Evolutionary conservation across 2,329 filamentous ascomycete genomes (phyloP).

Genomic region (Fusarium sp.): DNA sequence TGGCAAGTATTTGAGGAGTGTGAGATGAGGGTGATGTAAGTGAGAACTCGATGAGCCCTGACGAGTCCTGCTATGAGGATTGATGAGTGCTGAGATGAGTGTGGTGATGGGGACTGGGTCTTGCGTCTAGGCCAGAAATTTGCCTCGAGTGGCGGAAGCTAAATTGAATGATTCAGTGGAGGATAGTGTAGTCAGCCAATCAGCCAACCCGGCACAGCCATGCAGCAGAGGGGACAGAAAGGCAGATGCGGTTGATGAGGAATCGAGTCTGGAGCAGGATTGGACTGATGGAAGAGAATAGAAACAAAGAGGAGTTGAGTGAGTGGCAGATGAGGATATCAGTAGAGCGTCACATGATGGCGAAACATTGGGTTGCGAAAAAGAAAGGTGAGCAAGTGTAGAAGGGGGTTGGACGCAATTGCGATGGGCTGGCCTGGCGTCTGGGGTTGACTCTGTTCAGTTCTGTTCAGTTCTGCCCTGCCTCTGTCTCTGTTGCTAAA

Average conservation of each 20-base stretch:
- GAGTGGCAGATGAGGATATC: too few species aligned
- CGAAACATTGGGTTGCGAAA: neutral
- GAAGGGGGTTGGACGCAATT: neutral
- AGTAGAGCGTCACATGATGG: too few species aligned
- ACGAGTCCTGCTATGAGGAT: too few species aligned
- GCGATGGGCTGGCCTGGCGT: neutral
- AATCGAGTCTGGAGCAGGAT: neutral
- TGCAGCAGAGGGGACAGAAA: conserved; percentile 6
- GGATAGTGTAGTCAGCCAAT: conserved; percentile 43
- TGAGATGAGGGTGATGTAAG: too few species aligned
- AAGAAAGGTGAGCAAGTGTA: too few species aligned
- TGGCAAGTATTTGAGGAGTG: too few species aligned
- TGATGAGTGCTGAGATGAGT: too few species aligned
- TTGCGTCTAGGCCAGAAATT: neutral
- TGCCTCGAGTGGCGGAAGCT: conserved; percentile 17
- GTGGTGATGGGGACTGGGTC: too few species aligned
- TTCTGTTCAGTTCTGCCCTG: neutral
- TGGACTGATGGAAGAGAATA: too few species aligned
- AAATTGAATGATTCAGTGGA: conserved; percentile 20
- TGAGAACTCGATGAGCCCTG: too few species aligned
- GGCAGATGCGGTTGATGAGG: neutral
- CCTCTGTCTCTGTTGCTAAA: neutral
- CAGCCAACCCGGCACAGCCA: conserved; percentile 31
- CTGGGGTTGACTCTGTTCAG: too few species aligned
- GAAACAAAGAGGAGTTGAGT: too few species aligned